phyloP scores from a whole-genome alignment of 306 rosid genomes.

The Malus domestica region ASM211411v1 NC_041803.1:12456501-12457000 shows the following conservation, averaged over 20 bases:
- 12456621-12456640: neutral
- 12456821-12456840: constrained; percentile 77
- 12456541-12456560: neutral
- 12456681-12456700: neutral
- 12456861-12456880: constrained; percentile 78
- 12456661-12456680: neutral
- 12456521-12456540: too few relatives aligned
- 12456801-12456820: constrained; percentile 75
- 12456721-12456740: constrained; percentile 41
- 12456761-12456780: constrained; percentile 93
- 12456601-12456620: neutral
- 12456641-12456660: neutral
- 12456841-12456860: constrained; percentile 75
- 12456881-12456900: constrained; percentile 84
- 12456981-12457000: neutral
- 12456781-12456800: constrained; percentile 95
- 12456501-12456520: too few relatives aligned
- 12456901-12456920: constrained; percentile 99
- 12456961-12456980: neutral
- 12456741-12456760: constrained; percentile 99
- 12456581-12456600: neutral
- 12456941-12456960: neutral
- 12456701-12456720: neutral
- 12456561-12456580: neutral
- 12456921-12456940: constrained; percentile 36